These are phyloP conservation scores for Boletus reticulatus DNA, from an alignment of 768 basidiomycete genomes.

Conservation along the genomic window DNA sequence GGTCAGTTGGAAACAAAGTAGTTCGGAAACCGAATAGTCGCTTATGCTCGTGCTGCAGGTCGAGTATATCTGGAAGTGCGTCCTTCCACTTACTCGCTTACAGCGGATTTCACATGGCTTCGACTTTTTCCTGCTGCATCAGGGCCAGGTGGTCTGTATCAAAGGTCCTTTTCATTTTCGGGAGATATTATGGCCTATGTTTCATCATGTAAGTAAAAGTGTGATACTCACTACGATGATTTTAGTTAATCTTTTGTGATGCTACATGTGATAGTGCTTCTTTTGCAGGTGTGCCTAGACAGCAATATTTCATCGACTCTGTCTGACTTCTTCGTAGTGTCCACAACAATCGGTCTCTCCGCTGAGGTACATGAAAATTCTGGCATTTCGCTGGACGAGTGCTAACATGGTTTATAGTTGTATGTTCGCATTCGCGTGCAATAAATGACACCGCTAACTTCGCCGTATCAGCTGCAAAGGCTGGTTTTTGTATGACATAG, in stretches of 20 bases:
- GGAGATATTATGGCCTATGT: slow-evolving; percentile 1
- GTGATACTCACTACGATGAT: neutral
- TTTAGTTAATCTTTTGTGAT: neutral
- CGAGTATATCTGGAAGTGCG: slow-evolving; percentile 4
- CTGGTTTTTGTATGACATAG: neutral
- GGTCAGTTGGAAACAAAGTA: neutral
- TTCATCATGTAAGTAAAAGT: neutral
- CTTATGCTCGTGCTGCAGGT: neutral
- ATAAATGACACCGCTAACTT: neutral
- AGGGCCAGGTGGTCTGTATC: neutral
- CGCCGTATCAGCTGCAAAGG: neutral
- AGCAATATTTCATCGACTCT: neutral
- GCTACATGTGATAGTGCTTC: neutral
- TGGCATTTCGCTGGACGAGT: neutral
- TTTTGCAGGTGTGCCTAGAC: neutral
- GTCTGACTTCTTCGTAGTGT: neutral
- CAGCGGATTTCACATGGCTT: neutral
- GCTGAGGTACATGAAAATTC: neutral
- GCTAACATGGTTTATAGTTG: neutral
- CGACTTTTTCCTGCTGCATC: neutral
- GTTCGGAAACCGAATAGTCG: too few species aligned
- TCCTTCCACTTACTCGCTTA: neutral
- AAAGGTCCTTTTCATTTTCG: slow-evolving; percentile 2
- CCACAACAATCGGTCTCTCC: neutral
- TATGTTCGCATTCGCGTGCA: neutral